Conservation (phyloP, 345 rosid genomes). For the Combretum micranthum region DNA sequence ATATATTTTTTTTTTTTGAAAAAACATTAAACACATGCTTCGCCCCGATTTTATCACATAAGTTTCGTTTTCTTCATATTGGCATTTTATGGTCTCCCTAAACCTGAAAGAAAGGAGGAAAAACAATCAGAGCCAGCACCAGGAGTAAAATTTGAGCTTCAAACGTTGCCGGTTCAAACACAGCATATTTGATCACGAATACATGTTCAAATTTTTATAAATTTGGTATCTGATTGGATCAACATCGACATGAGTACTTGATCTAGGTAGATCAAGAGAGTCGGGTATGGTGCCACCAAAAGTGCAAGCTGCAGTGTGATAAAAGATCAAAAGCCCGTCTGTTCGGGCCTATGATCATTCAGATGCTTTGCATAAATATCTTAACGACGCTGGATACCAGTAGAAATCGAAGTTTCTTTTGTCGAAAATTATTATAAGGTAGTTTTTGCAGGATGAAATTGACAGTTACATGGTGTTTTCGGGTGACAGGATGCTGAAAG, state of each 20-base stretch:
- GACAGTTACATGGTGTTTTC: neutral
- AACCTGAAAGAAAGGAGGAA: too few species aligned
- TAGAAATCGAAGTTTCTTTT: neutral
- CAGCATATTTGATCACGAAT: too few species aligned
- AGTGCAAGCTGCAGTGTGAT: neutral
- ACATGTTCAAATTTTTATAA: neutral
- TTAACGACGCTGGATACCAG: neutral
- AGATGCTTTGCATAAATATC: neutral
- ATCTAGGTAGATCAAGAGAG: constrained; percentile 1
- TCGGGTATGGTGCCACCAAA: neutral
- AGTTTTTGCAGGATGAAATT: neutral
- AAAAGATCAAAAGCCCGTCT: neutral
- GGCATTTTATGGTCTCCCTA: too few species aligned
- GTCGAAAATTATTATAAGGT: neutral
- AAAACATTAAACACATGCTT: too few species aligned
- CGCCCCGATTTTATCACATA: too few species aligned
- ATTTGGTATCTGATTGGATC: neutral
- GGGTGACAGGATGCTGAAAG: neutral
- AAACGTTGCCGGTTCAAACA: neutral
- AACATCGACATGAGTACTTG: neutral
- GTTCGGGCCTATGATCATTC: neutral
- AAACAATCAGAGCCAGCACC: too few species aligned
- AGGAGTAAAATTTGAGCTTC: neutral
- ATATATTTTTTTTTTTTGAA: too few species aligned
- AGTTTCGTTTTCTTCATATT: too few species aligned